Percentiles rank a stretch among this genome's conserved stretches.
phyloP scores from a whole-genome alignment of 805 yeast genomes.

The Yarrowia bubula region DNA sequence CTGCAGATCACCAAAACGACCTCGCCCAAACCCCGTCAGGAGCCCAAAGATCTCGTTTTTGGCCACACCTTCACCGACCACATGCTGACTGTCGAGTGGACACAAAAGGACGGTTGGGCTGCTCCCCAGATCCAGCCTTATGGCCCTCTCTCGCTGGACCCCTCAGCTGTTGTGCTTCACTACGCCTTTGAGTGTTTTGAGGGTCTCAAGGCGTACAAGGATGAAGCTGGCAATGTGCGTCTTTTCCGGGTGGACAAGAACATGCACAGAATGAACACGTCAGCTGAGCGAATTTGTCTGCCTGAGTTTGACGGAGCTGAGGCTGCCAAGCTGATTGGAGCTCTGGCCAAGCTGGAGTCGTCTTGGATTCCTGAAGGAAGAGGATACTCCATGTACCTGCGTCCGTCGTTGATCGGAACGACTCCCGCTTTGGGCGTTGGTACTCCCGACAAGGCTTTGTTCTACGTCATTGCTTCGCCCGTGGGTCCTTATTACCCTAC shows the following conservation, averaged over 20 bases:
- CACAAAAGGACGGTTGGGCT: conserved; percentile 74
- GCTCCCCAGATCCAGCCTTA: conserved; percentile 87
- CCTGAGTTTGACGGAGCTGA: conserved; percentile 83
- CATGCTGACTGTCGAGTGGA: conserved; percentile 87
- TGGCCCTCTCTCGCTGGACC: conserved; percentile 72
- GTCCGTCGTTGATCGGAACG: conserved; percentile 96
- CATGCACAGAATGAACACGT: conserved; percentile 85
- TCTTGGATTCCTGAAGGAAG: conserved; percentile 77
- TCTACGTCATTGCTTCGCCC: conserved; percentile 88
- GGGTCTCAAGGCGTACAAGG: conserved; percentile 89
- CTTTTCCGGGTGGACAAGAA: conserved; percentile 90
- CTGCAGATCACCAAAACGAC: conserved; percentile 49
- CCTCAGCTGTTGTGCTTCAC: conserved; percentile 88
- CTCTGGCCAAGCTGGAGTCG: conserved; percentile 71
- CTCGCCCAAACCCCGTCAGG: conserved; percentile 53
- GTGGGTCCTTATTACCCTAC: conserved; percentile 96
- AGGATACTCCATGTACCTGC: conserved; percentile 87
- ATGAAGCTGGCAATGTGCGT: conserved; percentile 57
- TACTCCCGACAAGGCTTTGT: conserved; percentile 73
- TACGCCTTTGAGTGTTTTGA: conserved; percentile 94
- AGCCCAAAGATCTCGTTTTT: conserved; percentile 64
- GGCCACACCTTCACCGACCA: conserved; percentile 82
- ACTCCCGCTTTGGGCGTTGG: conserved; percentile 84
- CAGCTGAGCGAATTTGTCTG: conserved; percentile 84
- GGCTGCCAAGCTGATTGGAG: conserved; percentile 69